Evolutionary conservation across 228 moss, liverwort and hornwort species (phyloP), one percentile per base, ranked within the genome.

Genomic region (Sphagnum fallax): DNA sequence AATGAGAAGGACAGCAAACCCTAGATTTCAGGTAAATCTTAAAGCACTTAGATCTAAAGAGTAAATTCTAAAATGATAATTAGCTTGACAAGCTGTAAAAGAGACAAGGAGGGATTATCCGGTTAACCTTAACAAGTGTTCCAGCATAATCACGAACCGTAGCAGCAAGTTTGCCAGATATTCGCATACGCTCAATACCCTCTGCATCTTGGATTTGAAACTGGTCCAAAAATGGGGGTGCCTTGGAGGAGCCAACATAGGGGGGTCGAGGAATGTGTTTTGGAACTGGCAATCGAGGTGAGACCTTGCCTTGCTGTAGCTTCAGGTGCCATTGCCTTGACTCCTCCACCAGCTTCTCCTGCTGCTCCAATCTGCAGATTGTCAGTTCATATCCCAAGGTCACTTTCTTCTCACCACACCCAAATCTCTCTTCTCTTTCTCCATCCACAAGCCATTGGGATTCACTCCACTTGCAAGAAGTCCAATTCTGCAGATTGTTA

Each of bases 71-170:
- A 32, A 32, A 32, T 32, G 32, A 32, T 0, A 32, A 32, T 32
- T 32, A 32, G 2, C 2, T n/a, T 32, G 32, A 32, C 32, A 32
- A 32, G 32, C 32, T 32, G 32, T 32, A 32, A 32, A 32, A 32
- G 32, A 32, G 32, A 32, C 32, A 32, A 32, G 32, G 32, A 32
- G 32, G 32, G 32, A 32, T 32, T 32, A 32, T 32, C 32, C 32
- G 2, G 68, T 60, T 61, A 76, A 97, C 96, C 93, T 97, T 79
- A 66, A 98, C 92, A 69, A 92, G 80, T 13, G 92, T 75, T 62
- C 94, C 98, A n/a, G 87, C 98, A 62, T 83, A 88, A 63, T 94
- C 93, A 32, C 94, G 94, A 67, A 94, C 92, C 50, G 79, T 84
- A 16, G 94, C 94, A 75, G 89, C 94, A 50, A 94, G 75, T 75